Base-by-base conservation (phyloP, 2,329 filamentous ascomycete species). In the Fusarium pseudonygamai region DNA sequence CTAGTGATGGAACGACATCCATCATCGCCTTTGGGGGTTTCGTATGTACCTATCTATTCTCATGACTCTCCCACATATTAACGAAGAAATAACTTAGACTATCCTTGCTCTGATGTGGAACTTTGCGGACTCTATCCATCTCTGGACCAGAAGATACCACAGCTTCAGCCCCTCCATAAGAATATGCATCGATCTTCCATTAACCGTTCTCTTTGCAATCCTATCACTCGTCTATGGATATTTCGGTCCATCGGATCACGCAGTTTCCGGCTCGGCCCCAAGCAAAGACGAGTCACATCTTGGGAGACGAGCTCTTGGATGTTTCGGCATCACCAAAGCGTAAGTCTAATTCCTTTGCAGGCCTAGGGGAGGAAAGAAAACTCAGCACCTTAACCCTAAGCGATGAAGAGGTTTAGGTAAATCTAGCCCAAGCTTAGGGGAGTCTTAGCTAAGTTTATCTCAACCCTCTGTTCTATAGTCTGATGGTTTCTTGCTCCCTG, bases 261-360 rank as follows among this genome's bases (percentile, higher is more conserved):
- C 55, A 24, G 39, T 39, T 7, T 30, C 68, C n/a, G 59, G 32
- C 6, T 55, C 56, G 10, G 34, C 36, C n/a, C 67, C 68, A 11
- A 71, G 47, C 7, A 61, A 52, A 36, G 69, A 72, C n/a, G 69
- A 72, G 40, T 53, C 68, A 34, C 69, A 69, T 47, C 49, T 64
- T 24, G 58, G 58, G 56, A 63, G 45, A 30, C 45, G 64, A 28
- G 64, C 63, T 6, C 50, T 72, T 16, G 65, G 65, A 26, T 72
- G 69, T 37, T 72, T 72, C 32, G 68, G 69, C 8, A 34, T 69
- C 28, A 52, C 69, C 14, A 46, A 72, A 57, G 69, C 64, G 69
- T 72, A 60, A 60, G 55, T 58, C 18, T 18, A 37, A 37, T 36
- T 16, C 34, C 34, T 9, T 8, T 34, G 34, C 34, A 34, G 15